Base-by-base conservation (phyloP, 1,284 basidiomycete species). In the Flammula alnicola region DNA sequence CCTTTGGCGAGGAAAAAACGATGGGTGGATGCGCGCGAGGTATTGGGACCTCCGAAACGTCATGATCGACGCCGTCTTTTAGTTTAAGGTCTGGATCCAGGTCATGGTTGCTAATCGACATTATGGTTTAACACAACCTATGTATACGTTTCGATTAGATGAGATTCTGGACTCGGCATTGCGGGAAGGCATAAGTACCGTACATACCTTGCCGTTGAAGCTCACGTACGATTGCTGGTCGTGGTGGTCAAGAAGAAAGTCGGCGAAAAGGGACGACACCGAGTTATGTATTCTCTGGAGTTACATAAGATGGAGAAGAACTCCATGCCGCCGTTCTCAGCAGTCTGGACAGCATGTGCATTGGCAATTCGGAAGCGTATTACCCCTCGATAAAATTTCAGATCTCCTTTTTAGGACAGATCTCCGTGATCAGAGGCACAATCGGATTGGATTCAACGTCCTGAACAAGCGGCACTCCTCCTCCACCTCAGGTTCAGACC, bases 1-100 rank as follows among this genome's bases (percentile, higher is more conserved):
- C 79, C 4, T 49, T 41, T 2, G 70, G 58, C 12, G 87, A 88
- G 7, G 77, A 77, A 59, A 81, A 91, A 25, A 79, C 75, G 55
- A 90, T 82, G n/a, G 78, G 75, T 14, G 75, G 74, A 6, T 73
- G 72, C 27, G 32, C 31, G 30, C 14, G n/a, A 3, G 29, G 25
- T 7, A 38, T 12, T 20, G 30, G 26, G 22, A 29, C 9, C 16
- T 47, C 35, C 2, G 32, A 42, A 30, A 19, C 17, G 12, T 25
- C 41, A 10, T 36, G 30, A 16, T 44, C 25, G 35, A 36, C 19
- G 41, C 41, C 36, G 26, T 10, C 20, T 12, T 37, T 39, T 31
- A 19, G 27, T 14, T 42, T 49, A 16, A 36, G 20, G 23, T 42
- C 41, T 27, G 30, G 47, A 25, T 49, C 47, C 20, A 30, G 14